A percentile compares a stretch with the other conserved stretches of the same genome.
Conservation (phyloP, 2,329 filamentous ascomycete genomes). For the Fusarium illudens region DNA sequence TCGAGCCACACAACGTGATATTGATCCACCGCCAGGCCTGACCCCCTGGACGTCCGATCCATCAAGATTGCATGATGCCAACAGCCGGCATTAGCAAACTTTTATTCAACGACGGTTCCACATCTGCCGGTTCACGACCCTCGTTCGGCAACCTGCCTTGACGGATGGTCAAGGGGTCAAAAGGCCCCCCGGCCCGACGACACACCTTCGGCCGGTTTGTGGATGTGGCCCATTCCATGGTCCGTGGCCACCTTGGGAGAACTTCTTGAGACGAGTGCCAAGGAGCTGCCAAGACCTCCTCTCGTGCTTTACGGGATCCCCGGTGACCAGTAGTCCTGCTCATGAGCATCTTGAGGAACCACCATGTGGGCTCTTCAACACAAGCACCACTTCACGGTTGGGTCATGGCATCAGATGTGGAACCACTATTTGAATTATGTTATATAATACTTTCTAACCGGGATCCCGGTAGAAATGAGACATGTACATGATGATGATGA, state of each 20-base stretch:
- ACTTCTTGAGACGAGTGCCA: constrained; percentile 27
- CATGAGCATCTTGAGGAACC: background rate
- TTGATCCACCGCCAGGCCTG: constrained; percentile 31
- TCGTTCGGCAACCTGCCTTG: constrained; percentile 10
- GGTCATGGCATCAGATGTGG: constrained; percentile 22
- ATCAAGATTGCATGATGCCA: constrained; percentile 34
- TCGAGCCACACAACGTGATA: constrained; percentile 32
- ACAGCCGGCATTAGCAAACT: constrained; percentile 42
- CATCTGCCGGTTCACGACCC: constrained; percentile 13
- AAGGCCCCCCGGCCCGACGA: background rate
- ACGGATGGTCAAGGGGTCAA: background rate
- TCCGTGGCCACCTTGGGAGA: too few relatives aligned
- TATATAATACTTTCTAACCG: constrained; percentile 41
- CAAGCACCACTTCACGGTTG: constrained; percentile 22
- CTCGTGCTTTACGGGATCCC: constrained; percentile 26
- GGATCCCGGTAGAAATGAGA: constrained; percentile 28
- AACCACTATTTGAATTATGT: constrained; percentile 41
- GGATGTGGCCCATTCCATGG: constrained; percentile 20
- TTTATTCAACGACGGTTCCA: constrained; percentile 43
- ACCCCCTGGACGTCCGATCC: constrained; percentile 24
- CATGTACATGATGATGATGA: constrained; percentile 32
- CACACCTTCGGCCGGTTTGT: constrained; percentile 21
- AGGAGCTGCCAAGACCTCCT: constrained; percentile 5
- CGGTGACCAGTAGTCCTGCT: constrained; percentile 15
- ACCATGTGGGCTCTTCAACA: constrained; percentile 11